A percentile compares a stretch with the other conserved stretches of the same genome.
phyloP scores from a whole-genome alignment of 352 stramenopile genomes.

The Phytophthora chlamydospora region DNA sequence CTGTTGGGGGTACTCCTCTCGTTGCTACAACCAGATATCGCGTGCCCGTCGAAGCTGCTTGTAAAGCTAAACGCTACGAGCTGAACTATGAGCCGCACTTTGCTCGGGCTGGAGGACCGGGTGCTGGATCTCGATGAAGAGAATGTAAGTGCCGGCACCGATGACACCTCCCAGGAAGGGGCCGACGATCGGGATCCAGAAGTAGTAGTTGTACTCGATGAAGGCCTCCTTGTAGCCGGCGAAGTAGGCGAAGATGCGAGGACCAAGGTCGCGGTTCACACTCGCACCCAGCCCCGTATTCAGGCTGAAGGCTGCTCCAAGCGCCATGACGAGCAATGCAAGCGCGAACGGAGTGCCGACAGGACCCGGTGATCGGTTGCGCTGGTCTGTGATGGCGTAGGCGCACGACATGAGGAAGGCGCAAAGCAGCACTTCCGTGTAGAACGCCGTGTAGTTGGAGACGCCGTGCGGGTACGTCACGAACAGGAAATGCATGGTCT shows the following conservation, averaged over 20 bases:
- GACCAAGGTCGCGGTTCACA: conserved; percentile 17
- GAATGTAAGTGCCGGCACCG: conserved; percentile 17
- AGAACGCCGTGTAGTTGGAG: conserved; percentile 52
- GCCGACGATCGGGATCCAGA: conserved; percentile 24
- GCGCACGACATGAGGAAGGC: conserved; percentile 53
- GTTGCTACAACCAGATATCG: no score
- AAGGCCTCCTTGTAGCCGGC: conserved; percentile 24
- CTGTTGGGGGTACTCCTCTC: no score
- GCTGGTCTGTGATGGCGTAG: conserved; percentile 58
- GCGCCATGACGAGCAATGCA: conserved; percentile 55
- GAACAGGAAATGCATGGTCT: conserved; percentile 46
- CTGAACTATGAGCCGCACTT: no score
- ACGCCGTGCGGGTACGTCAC: conserved; percentile 54
- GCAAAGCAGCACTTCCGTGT: conserved; percentile 60
- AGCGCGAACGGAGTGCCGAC: conserved; percentile 47
- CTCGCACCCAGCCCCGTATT: conserved; percentile 22
- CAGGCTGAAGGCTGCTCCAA: conserved; percentile 66
- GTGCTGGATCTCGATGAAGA: conserved; percentile 22
- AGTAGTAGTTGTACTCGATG: conserved; percentile 13
- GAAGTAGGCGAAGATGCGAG: conserved; percentile 16
- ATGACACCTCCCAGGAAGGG: conserved; percentile 15
- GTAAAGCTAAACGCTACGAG: no score
- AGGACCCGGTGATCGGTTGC: conserved; percentile 47
- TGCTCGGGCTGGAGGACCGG: background rate
- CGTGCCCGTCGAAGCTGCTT: no score